Base-by-base conservation (phyloP, 495 filamentous ascomycete species). In the Daldinia grandis region DNA sequence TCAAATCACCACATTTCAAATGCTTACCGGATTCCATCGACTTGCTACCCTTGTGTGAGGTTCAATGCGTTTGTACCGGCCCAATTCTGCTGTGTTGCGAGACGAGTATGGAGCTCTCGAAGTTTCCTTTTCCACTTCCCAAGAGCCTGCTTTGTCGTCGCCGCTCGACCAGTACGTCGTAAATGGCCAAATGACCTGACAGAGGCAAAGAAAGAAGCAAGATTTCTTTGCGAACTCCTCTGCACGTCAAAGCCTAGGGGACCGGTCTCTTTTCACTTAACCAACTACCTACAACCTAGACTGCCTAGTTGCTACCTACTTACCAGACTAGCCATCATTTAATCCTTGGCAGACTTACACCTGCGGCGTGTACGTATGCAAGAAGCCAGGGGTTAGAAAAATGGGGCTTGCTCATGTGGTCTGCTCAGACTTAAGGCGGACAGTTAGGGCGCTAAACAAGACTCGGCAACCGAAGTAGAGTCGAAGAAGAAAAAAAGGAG, bases 331-430 rank as follows among this genome's bases (percentile, higher is more conserved):
- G 53, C 42, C 37, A 63, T 72, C 44, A 71, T 67, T 57, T 31
- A 47, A 50, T 68, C 51, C 70, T 73, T 72, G 60, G 69, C 69
- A 68, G 64, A 72, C 58, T 31, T 51, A 72, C 64, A 65, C 69
- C 64, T 63, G 64, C 57, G 64, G 64, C 57, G 64, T 68, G 69
- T 53, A 47, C 49, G 50, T 71, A 73, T 68, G 70, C 70, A 69
- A 49, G 64, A 56, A 35, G 64, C 58, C 68, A 66, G 70, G 70
- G 58, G 51, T 56, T 27, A 40, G 38, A 68, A 73, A 73, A 73
- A 59, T 58, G 70, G 70, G 65, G 70, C 70, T 68, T 73, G 70
- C 70, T 73, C 70, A 73, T 73, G 70, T 73, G 70, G 70, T 69
- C 70, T 66, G 51, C 64, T 69, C 65, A 73, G 65, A 73, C 58